Evolutionary conservation across 2,329 filamentous ascomycete species (phyloP).

Genomic region (Colletotrichum ledebouriae): DNA sequence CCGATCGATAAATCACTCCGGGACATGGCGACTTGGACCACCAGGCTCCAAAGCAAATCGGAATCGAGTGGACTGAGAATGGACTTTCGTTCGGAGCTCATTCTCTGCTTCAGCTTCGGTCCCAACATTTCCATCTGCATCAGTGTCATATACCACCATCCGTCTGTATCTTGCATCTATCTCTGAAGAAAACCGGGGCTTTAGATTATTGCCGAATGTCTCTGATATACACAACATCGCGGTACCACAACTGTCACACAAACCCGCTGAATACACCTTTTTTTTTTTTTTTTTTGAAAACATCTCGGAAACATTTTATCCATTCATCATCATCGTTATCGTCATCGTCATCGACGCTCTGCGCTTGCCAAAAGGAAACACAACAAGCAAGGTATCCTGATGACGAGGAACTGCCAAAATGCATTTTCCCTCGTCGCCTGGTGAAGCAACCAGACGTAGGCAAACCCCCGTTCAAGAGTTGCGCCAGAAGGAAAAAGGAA

Average conservation of each 20-base stretch:
- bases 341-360: neutral
- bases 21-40: conserved; percentile 18
- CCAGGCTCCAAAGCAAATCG: conserved; percentile 8
- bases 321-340: conserved; percentile 16
- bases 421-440: conserved; percentile 8
- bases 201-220: neutral
- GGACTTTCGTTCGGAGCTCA: neutral
- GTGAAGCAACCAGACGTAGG: conserved; percentile 19
- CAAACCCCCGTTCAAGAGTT: conserved; percentile 4
- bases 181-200: neutral
- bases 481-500: conserved; percentile 2
- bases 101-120: neutral
- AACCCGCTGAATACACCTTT: neutral
- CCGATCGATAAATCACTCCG: conserved; percentile 18
- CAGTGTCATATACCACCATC: neutral
- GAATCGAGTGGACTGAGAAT: neutral
- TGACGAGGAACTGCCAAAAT: conserved; percentile 7
- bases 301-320: conserved; percentile 6
- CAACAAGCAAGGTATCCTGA: conserved; percentile 1
- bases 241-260: neutral
- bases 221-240: neutral
- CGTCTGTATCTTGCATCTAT: neutral
- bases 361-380: neutral
- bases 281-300: conserved; percentile 2
- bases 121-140: conserved; percentile 1